Evolutionary conservation across 2,329 filamentous ascomycete species (phyloP).

Genomic region (Aureobasidium namibiae): DNA sequence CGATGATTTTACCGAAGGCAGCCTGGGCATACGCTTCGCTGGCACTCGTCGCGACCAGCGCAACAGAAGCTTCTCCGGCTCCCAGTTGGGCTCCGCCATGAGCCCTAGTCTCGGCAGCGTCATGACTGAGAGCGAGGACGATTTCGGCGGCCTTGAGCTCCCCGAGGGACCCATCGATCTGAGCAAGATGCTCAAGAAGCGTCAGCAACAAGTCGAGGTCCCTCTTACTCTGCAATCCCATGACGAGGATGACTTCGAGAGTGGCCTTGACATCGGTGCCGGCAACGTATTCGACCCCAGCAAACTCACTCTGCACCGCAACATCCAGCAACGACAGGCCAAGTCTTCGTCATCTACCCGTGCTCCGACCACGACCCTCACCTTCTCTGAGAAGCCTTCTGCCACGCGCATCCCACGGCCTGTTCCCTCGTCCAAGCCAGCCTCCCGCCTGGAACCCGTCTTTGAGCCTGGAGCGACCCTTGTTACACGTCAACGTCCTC

Average conservation of each 20-base stretch:
- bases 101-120: conserved; percentile 91
- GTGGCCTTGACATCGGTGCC: conserved; percentile 78
- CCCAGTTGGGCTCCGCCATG: conserved; percentile 58
- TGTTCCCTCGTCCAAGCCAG: conserved; percentile 35
- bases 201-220: conserved; percentile 44
- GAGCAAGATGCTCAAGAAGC: conserved; percentile 64
- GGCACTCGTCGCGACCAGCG: conserved; percentile 76
- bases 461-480: conserved; percentile 77
- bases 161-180: conserved; percentile 80
- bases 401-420: conserved; percentile 69
- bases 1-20: conserved; percentile 88
- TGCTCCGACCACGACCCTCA: conserved; percentile 75
- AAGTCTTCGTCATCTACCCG: conserved; percentile 59
- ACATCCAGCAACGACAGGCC: conserved; percentile 76
- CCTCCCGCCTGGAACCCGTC: conserved; percentile 77
- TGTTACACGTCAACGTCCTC: conserved; percentile 50
- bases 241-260: conserved; percentile 66
- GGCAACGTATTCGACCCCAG: conserved; percentile 72
- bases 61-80: conserved; percentile 65
- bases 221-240: conserved; percentile 25
- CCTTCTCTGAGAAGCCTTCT: conserved; percentile 70
- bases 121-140: conserved; percentile 84
- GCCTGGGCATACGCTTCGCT: conserved; percentile 80
- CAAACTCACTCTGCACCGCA: conserved; percentile 80
- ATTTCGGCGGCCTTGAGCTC: conserved; percentile 78